Conservation (phyloP, 2,329 filamentous ascomycete species). For the Sporothrix pseudoabietina region DNA sequence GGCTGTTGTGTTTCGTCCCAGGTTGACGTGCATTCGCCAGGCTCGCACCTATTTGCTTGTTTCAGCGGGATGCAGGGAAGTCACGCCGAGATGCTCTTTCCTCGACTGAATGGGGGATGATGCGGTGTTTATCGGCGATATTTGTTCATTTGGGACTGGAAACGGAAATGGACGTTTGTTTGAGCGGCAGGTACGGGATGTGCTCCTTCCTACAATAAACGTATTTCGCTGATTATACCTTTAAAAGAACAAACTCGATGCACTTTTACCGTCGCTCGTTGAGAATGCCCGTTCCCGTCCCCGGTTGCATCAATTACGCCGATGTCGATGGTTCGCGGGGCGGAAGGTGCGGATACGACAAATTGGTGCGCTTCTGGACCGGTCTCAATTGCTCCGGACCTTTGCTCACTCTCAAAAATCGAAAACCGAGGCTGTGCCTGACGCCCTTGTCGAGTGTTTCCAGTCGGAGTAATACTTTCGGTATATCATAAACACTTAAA, state of each 20-base stretch:
- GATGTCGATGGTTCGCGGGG: not conserved
- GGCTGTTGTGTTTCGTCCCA: constrained; percentile 11
- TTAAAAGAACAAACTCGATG: not conserved
- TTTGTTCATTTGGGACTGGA: too few species aligned
- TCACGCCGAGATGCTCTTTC: not conserved
- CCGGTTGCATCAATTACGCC: constrained; percentile 11
- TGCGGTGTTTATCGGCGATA: not conserved
- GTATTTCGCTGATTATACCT: not conserved
- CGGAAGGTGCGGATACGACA: not conserved
- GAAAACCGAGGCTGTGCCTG: not conserved
- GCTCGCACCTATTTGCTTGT: not conserved
- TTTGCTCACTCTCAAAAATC: not conserved
- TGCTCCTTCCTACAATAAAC: too few species aligned
- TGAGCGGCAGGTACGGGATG: too few species aligned
- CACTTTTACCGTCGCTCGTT: not conserved
- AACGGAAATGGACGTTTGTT: too few species aligned
- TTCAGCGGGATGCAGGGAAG: not conserved
- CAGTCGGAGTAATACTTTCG: too few species aligned
- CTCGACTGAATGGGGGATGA: not conserved
- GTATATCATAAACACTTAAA: not conserved
- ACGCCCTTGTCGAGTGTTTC: not conserved
- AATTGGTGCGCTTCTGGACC: not conserved
- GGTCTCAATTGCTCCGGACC: not conserved
- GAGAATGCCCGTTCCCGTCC: not conserved
- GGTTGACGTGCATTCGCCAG: not conserved